These are phyloP conservation scores for Fusarium sp. DNA, from an alignment of 2,329 filamentous ascomycete species.

Conservation along the genomic window DNA sequence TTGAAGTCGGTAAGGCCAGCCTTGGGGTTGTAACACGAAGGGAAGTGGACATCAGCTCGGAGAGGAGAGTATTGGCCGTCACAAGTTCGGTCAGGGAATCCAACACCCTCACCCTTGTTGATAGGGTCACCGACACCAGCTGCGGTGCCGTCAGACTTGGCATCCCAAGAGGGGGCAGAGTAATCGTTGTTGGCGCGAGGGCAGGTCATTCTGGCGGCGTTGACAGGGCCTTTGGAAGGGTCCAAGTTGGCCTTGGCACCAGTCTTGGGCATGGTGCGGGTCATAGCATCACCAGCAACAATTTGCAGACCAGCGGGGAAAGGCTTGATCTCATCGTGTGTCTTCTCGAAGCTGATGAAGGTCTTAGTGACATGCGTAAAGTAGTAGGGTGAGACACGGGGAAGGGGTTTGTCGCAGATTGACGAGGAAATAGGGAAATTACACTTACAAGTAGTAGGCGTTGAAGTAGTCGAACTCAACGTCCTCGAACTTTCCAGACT, in stretches of 20 bases:
- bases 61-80: slow-evolving; percentile 71
- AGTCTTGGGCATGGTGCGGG: slow-evolving; percentile 67
- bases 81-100: slow-evolving; percentile 79
- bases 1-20: slow-evolving; percentile 70
- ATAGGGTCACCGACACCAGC: slow-evolving; percentile 67
- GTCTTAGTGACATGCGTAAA: slow-evolving; percentile 24
- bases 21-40: slow-evolving; percentile 78
- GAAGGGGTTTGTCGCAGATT: slow-evolving; percentile 1
- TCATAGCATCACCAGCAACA: slow-evolving; percentile 72
- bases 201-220: slow-evolving; percentile 71
- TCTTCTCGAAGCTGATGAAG: slow-evolving; percentile 66
- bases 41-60: slow-evolving; percentile 77
- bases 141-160: slow-evolving; percentile 64
- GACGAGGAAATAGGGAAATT: not conserved
- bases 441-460: slow-evolving; percentile 77
- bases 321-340: slow-evolving; percentile 73
- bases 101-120: slow-evolving; percentile 68
- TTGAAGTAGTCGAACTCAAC: slow-evolving; percentile 80
- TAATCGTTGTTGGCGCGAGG: slow-evolving; percentile 63
- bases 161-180: slow-evolving; percentile 64
- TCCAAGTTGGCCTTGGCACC: slow-evolving; percentile 65
- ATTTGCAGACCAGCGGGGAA: slow-evolving; percentile 81
- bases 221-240: slow-evolving; percentile 63
- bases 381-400: not conserved
- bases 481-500: slow-evolving; percentile 71